These are phyloP conservation scores for Kalmanozyma brasiliensis DNA, from an alignment of 1,284 basidiomycete species.

Conservation along the genomic window DNA sequence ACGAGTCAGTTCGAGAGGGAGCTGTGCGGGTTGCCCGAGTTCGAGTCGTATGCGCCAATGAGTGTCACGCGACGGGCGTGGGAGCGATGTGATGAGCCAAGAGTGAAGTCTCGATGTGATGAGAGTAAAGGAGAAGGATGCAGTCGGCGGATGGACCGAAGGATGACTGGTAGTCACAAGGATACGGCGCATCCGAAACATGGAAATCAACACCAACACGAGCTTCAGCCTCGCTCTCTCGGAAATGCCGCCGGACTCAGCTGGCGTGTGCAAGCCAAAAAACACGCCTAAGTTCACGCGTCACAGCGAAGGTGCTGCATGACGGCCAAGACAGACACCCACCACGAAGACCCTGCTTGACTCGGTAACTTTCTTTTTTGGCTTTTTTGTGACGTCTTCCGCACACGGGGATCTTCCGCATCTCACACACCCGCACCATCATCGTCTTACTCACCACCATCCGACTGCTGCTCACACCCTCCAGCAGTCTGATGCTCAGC, in stretches of 20 bases:
- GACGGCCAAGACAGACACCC: too few species aligned
- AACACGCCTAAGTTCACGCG: too few species aligned
- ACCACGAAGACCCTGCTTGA: too few species aligned
- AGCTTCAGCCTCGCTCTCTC: constrained; percentile 4
- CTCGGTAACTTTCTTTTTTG: too few species aligned
- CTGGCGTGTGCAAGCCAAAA: not conserved
- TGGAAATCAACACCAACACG: constrained; percentile 22
- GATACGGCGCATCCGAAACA: constrained; percentile 10
- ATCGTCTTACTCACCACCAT: too few species aligned
- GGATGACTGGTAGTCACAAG: constrained; percentile 12
- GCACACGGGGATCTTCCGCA: not conserved
- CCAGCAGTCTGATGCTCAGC: not conserved
- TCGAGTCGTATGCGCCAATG: constrained; percentile 2
- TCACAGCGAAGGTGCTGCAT: too few species aligned
- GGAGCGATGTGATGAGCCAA: constrained; percentile 1
- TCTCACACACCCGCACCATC: not conserved
- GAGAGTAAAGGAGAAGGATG: not conserved
- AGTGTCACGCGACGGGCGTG: not conserved
- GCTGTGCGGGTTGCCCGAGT: too few species aligned
- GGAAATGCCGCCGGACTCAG: constrained; percentile 17
- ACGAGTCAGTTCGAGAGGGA: not conserved
- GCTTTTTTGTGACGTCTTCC: too few species aligned
- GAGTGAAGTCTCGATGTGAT: not conserved
- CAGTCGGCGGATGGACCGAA: not conserved
- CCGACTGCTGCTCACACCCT: too few species aligned